Conservation (phyloP, 345 rosid species). For the Microcos paniculata region DNA sequence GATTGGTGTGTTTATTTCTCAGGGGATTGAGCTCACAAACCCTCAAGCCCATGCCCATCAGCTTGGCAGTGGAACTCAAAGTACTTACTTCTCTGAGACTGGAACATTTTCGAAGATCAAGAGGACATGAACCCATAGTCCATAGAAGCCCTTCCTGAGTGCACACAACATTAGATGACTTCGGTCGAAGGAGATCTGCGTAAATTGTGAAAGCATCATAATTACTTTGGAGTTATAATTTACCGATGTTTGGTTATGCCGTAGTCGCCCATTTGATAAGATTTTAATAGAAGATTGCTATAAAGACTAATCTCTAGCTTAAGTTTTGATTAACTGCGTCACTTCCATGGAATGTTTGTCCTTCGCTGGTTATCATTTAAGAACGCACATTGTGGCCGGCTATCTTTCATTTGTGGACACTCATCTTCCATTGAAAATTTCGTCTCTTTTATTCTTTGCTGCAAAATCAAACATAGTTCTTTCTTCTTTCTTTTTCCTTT, state of each 20-base stretch:
- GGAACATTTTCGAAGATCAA: slow-evolving; percentile 91
- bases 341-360: neutral
- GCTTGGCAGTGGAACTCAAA: slow-evolving; percentile 84
- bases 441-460: no score
- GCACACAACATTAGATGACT: neutral
- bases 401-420: no score
- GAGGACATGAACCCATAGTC: slow-evolving; percentile 41
- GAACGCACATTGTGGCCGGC: neutral
- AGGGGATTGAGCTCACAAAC: slow-evolving; percentile 91
- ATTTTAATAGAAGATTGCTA: neutral
- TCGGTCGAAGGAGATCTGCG: neutral
- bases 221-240: neutral
- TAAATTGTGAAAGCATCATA: neutral
- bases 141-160: neutral
- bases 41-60: slow-evolving; percentile 83
- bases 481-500: no score
- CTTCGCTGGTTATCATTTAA: neutral
- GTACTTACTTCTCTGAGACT: slow-evolving; percentile 91
- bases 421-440: no score
- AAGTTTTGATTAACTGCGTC: neutral
- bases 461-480: no score
- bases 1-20: slow-evolving; percentile 10
- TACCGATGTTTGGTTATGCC: neutral
- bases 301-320: neutral
- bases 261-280: neutral